These are phyloP conservation scores for Suhomyces terraborum DNA, from an alignment of 1,139 yeast species.

Conservation along the genomic window DNA sequence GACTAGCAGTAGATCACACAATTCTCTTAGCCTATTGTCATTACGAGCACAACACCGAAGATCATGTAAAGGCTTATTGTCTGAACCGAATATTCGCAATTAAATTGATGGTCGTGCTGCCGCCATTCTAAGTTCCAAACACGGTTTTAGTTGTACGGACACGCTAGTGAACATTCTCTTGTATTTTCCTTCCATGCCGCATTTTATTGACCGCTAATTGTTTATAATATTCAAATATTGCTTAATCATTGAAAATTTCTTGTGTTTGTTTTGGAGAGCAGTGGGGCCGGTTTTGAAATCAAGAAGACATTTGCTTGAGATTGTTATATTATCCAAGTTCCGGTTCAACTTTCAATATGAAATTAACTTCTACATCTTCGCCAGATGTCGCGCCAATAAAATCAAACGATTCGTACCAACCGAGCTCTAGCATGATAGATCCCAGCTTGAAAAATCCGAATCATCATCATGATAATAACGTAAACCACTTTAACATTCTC, in stretches of 20 bases:
- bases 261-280: neutral
- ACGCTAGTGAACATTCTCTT: slow-evolving; percentile 5
- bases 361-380: neutral
- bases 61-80: neutral
- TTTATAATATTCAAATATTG: slow-evolving; percentile 1
- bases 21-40: neutral
- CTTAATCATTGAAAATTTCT: neutral
- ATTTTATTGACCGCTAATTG: neutral
- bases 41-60: slow-evolving; percentile 10
- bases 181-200: slow-evolving; percentile 8
- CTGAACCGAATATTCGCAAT: neutral
- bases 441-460: neutral
- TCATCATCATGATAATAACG: neutral
- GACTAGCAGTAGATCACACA: neutral
- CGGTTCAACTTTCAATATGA: neutral
- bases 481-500: neutral
- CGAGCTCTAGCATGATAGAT: neutral
- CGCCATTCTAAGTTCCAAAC: slow-evolving; percentile 4
- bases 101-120: slow-evolving; percentile 12
- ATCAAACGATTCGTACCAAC: neutral
- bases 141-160: slow-evolving; percentile 5
- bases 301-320: neutral
- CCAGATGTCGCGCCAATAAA: neutral
- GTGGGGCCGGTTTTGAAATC: slow-evolving; percentile 3
- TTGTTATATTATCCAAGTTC: neutral